Conservation (phyloP, 2,329 filamentous ascomycete genomes). For the Daldinia sp. region DNA sequence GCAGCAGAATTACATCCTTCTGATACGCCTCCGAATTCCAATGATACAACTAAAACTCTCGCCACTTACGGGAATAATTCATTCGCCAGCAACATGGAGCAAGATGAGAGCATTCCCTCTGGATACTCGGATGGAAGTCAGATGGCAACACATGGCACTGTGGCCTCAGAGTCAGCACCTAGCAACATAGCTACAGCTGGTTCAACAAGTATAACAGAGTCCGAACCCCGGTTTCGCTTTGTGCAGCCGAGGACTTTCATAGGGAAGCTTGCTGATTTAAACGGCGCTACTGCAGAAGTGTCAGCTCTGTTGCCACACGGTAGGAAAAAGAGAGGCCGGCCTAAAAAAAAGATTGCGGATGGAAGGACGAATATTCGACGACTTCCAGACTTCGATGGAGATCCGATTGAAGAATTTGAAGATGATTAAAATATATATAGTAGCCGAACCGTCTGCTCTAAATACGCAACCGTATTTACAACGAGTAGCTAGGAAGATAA, state of each 20-base stretch:
- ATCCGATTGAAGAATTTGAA: slow-evolving; percentile 50
- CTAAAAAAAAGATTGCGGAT: slow-evolving; percentile 39
- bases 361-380: slow-evolving; percentile 49
- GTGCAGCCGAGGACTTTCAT: slow-evolving; percentile 46
- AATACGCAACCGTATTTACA: not conserved
- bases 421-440: slow-evolving; percentile 17
- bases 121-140: slow-evolving; percentile 35
- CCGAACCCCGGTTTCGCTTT: slow-evolving; percentile 38
- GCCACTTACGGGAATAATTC: slow-evolving; percentile 31
- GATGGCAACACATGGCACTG: slow-evolving; percentile 41
- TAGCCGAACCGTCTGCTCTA: not conserved
- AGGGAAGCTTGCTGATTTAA: slow-evolving; percentile 43
- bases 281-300: not conserved
- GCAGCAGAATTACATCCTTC: slow-evolving; percentile 47
- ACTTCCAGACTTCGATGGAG: slow-evolving; percentile 49
- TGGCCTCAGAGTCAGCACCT: slow-evolving; percentile 27
- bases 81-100: not conserved
- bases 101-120: slow-evolving; percentile 9
- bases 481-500: slow-evolving; percentile 2
- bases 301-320: slow-evolving; percentile 3
- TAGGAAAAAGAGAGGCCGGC: slow-evolving; percentile 36
- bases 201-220: slow-evolving; percentile 27
- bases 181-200: slow-evolving; percentile 42
- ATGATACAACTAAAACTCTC: slow-evolving; percentile 25
- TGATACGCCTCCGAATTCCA: slow-evolving; percentile 28